Base-by-base conservation (phyloP, 208 protist genomes). In the Wallacemonas sp. region DNA sequence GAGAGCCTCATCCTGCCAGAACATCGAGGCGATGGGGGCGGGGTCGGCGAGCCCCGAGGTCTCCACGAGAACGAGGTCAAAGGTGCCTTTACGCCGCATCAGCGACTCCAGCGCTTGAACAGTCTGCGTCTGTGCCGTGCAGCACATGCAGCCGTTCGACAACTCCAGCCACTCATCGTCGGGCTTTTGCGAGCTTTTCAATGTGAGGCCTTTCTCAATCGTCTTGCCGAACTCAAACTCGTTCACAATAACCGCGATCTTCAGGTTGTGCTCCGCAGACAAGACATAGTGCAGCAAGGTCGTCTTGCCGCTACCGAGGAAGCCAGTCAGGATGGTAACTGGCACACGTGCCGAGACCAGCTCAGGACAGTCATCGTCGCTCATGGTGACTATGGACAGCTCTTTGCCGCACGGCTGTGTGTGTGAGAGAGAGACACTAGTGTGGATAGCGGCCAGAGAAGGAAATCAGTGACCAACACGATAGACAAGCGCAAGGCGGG, bases 131-230 rank as follows among this genome's bases (percentile, higher is more conserved):
- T 96, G 93, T 5, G 96, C 91, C 1, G 89, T 96, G 81, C 97
- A 98, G 70, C 95, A 98, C 70, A 98, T 92, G 78, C 95, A 98
- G 5, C 97, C 97, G 63, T 98, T 99, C 39, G 87, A 87, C 38
- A 98, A 73, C 79, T 99, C 96, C 17, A 98, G 61, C 88, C 94
- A 98, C 76, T 98, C 95, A 54, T 98, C 93, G 55, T 97, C 96
- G 22, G 81, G 65, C 66, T 98, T 94, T 45, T 97, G 85, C 2
- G 91, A 92, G 65, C 86, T 93, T 41, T 91, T 95, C 29, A 97
- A 59, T 3, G 90, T 85, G 27, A 98, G 64, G n/a, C 85, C 86
- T 66, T 96, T 93, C 66, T 98, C 90, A 61, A 97, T 95, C 1
- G 85, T 85, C 67, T 86, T 91, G 52, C 91, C 91, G 66, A 95